Base-by-base conservation (phyloP, 2,329 filamentous ascomycete species). In the Verticillium nonalfalfae region DNA sequence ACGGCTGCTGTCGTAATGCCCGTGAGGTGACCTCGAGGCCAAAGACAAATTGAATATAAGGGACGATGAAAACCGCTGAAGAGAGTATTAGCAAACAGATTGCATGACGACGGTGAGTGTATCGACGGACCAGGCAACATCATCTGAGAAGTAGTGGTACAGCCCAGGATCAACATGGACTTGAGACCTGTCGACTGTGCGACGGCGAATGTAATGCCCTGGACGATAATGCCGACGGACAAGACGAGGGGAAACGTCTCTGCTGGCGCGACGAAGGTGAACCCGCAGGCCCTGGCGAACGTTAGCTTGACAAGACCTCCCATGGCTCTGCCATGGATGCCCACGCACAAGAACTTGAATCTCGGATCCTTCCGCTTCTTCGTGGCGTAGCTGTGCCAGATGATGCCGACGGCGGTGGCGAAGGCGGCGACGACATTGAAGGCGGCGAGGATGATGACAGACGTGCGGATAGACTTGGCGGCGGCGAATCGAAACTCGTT, bases 1-100 rank as follows among this genome's bases (percentile, higher is more conserved):
- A 90, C 1, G 85, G 81, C 56, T 78, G 77, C 56, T 74, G 76
- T 65, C 76, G 79, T 33, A 88, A 70, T 11, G 84, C 81, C 66
- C 88, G 79, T 15, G 85, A 67, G 0, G 84, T 77, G 38, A 83
- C 80, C 71, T 91, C 88, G 62, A 88, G 64, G 14, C 84, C 85
- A 66, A 90, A 90, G 15, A 89, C 78, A 21, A 90, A 68, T 66
- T 90, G 87, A 36, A 87, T 81, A 64, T 82, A 89, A 33, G 87
- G 87, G 9, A 86, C 81, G 59, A 90, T 79, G 67, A 90, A 90
- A 39, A 90, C 78, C 7, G 85, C 88, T 89, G 61, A 39, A 33
- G 26, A 18, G 11, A 9, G 2, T 4, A 26, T 59, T 14, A 59
- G 58, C 31, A 15, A 9, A 4, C 7, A 21, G 18, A 10, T 36